Percentiles rank a stretch among this genome's conserved stretches.
phyloP scores from a whole-genome alignment of 148 eudicot genomes.

The Cornus florida region DNA sequence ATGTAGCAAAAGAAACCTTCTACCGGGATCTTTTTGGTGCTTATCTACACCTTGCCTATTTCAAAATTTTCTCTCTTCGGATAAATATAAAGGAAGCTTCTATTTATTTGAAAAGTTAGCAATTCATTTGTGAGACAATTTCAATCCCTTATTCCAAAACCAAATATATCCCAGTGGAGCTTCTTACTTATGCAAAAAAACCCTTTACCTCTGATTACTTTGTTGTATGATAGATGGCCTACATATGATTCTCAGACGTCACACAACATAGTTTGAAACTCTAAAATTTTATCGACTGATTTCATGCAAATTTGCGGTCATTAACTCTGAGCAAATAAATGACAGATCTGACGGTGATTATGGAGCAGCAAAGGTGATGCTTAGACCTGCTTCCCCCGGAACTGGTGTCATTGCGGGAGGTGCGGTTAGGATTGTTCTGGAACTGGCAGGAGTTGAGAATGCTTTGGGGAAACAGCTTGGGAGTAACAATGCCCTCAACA shows the following conservation, averaged over 20 bases:
- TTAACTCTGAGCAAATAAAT: constrained; percentile 9
- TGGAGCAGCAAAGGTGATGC: constrained; percentile 98
- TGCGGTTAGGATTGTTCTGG: constrained; percentile 74
- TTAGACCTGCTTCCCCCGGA: constrained; percentile 93
- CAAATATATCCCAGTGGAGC: not conserved
- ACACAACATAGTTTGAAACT: not conserved
- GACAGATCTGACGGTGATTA: constrained; percentile 73
- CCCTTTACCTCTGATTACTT: not conserved
- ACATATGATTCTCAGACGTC: not conserved
- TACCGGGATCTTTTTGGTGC: too few relatives aligned
- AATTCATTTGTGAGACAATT: too few relatives aligned
- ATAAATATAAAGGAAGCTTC: too few relatives aligned
- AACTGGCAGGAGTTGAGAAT: constrained; percentile 92
- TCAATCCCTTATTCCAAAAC: not conserved
- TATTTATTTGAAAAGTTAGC: too few relatives aligned
- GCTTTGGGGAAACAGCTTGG: constrained; percentile 94
- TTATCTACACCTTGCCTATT: too few relatives aligned
- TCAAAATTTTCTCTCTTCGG: too few relatives aligned
- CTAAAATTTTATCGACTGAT: not conserved
- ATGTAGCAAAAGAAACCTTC: too few relatives aligned
- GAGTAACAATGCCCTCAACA: constrained; percentile 91
- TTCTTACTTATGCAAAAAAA: not conserved
- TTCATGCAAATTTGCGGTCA: not conserved
- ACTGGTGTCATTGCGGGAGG: constrained; percentile 96
- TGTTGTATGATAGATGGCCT: not conserved